These are phyloP conservation scores for Schizochytrium sp. DNA, from an alignment of 108 stramenopile genomes.

Conservation along the genomic window DNA sequence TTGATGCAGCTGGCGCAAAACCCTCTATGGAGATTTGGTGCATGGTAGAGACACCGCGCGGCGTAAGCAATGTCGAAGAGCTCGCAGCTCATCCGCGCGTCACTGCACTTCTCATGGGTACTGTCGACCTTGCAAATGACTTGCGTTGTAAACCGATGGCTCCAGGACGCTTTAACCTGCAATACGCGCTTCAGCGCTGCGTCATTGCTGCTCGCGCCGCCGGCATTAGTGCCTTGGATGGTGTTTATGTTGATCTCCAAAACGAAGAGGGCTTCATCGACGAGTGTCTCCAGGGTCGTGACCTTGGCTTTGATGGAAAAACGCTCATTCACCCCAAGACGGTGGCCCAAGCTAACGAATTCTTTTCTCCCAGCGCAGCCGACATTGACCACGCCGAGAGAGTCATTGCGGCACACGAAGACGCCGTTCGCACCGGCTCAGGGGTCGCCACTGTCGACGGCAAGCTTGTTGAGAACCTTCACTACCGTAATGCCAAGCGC, in stretches of 20 bases:
- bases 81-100: neutral
- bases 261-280: neutral
- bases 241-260: neutral
- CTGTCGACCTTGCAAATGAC: conserved; percentile 18
- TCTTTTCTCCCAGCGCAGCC: neutral
- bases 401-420: conserved; percentile 12
- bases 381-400: neutral
- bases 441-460: neutral
- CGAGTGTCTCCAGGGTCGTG: conserved; percentile 3
- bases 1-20: neutral
- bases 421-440: neutral
- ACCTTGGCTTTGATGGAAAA: conserved; percentile 31
- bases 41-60: conserved; percentile 19
- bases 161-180: neutral
- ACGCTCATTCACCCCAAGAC: conserved; percentile 26
- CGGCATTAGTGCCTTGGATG: neutral
- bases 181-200: neutral
- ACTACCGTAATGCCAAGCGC: neutral
- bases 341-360: neutral
- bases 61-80: neutral
- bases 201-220: conserved; percentile 11
- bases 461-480: neutral
- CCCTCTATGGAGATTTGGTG: neutral
- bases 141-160: neutral
- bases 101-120: neutral